These are phyloP conservation scores for Ustilago nuda DNA, from an alignment of 1,284 basidiomycete species.

Conservation along the genomic window DNA sequence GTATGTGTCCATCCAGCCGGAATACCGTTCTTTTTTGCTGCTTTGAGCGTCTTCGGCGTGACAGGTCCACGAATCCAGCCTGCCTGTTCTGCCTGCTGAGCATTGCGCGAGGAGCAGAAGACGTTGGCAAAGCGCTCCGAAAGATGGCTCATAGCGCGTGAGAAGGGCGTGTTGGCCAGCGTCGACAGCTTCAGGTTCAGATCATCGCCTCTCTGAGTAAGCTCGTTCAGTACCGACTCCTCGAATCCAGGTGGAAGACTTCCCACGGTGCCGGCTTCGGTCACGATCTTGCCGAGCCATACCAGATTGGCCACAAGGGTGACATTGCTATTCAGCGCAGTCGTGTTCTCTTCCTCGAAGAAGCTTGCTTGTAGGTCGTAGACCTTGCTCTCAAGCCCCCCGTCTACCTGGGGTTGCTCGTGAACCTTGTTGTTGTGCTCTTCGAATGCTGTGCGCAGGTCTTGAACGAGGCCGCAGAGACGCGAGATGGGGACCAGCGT, in stretches of 20 bases:
- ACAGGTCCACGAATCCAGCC: constrained; percentile 46
- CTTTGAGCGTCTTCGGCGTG: constrained; percentile 31
- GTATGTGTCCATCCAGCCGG: constrained; percentile 35
- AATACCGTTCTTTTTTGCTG: constrained; percentile 29
- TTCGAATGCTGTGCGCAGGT: constrained; percentile 36
- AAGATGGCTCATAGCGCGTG: constrained; percentile 29
- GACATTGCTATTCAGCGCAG: constrained; percentile 41
- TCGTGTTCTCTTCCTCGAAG: constrained; percentile 40
- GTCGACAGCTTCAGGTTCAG: constrained; percentile 33
- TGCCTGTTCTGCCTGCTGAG: constrained; percentile 2
- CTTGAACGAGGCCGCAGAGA: constrained; percentile 42
- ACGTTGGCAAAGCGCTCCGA: constrained; percentile 40
- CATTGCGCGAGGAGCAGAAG: constrained; percentile 11
- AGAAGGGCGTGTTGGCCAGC: constrained; percentile 36
- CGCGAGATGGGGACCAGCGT: constrained; percentile 50
- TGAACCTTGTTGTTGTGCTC: constrained; percentile 19
- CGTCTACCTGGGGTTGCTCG: constrained; percentile 1
- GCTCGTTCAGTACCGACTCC: constrained; percentile 16
- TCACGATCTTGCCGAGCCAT: constrained; percentile 42
- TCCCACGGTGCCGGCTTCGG: constrained; percentile 9
- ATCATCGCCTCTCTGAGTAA: constrained; percentile 31
- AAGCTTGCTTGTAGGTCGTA: constrained; percentile 11
- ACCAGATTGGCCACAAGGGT: constrained; percentile 44
- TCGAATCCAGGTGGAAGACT: constrained; percentile 22
- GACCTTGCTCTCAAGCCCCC: constrained; percentile 23